Base-by-base conservation (phyloP, 179 eudicot species). In the Camellia oleifera region DNA sequence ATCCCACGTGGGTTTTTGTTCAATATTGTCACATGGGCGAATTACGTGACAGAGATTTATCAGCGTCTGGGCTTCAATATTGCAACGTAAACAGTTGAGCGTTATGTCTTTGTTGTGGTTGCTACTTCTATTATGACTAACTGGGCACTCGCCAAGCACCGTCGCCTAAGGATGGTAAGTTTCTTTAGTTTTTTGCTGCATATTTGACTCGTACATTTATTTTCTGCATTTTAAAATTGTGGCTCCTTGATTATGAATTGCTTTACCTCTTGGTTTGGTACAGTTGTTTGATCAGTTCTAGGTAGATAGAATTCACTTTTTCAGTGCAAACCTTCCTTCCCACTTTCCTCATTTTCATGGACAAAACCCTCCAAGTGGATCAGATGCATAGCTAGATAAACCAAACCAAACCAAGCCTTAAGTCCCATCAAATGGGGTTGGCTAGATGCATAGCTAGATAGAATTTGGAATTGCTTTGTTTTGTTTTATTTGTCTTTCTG, bases 61-160 rank as follows among this genome's bases (percentile, higher is more conserved):
- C 99, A 94, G 93, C 94, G 97, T 94, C 74, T 95, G 62, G 99
- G 99, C n/a, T 95, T 95, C 89, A 95, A 95, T 72, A 81, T 92
- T 76, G 99, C 98, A 40, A 94, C 98, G 53, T 97, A 94, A 86
- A 94, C 98, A 52, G 88, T 95, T 76, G 99, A 96, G 12, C 98
- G 99, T 15, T 94, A 90, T 86, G 84, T 92, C 75, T 94, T 95
- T 83, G 81, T 85, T 64, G 86, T 90, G 53, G 99, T 95, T 78
- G 99, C 98, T 78, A 87, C 94, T 81, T 54, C 79, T 7, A 94
- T 94, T 45, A 95, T 95, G 99, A 92, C 95, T 54, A 92, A 95
- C 75, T 94, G 98, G 98, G 98, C 98, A 42, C 97, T 95, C 67
- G 95, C 90, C 67, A 95, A 92, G 88, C 97, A 92, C 87, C 88